Conservation (phyloP, 2,329 filamentous ascomycete species). For the Microthyrium microscopicum region DNA sequence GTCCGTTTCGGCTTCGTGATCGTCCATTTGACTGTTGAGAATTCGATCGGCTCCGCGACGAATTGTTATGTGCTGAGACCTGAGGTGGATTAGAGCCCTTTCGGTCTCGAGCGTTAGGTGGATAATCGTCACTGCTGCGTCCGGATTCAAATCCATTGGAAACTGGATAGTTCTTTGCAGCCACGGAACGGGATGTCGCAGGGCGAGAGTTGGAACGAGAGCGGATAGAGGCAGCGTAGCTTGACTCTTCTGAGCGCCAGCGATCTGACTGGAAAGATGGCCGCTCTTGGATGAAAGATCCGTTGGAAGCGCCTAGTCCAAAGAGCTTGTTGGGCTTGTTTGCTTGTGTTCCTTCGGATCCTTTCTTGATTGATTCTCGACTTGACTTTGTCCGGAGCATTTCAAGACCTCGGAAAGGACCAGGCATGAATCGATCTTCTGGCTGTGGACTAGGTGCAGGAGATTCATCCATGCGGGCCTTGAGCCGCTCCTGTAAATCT, state of each 20-base stretch:
- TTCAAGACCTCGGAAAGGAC: constrained; percentile 40
- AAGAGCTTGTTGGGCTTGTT: constrained; percentile 35
- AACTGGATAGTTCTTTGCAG: not conserved
- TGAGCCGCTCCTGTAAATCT: constrained; percentile 57
- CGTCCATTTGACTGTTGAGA: constrained; percentile 9
- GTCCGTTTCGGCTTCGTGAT: constrained; percentile 7
- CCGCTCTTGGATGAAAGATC: constrained; percentile 20
- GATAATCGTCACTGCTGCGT: constrained; percentile 1
- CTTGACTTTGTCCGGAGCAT: constrained; percentile 53
- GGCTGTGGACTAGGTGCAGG: constrained; percentile 15
- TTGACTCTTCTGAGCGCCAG: constrained; percentile 13
- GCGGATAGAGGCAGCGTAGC: constrained; percentile 1
- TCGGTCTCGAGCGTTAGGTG: not conserved
- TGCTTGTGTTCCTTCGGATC: constrained; percentile 27
- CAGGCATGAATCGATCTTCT: no score
- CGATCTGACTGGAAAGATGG: constrained; percentile 17
- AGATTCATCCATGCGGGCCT: constrained; percentile 43
- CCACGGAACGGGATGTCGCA: not conserved
- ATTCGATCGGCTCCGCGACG: constrained; percentile 8
- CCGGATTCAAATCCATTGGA: not conserved
- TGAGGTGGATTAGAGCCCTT: constrained; percentile 4
- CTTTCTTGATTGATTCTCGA: constrained; percentile 43
- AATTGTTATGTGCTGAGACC: not conserved
- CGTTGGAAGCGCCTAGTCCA: constrained; percentile 44
- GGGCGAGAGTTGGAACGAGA: not conserved